Evolutionary conservation across 768 basidiomycete genomes (phyloP), one percentile per base, ranked within the genome.

Genomic region (Strobilomyces echinocephalus): DNA sequence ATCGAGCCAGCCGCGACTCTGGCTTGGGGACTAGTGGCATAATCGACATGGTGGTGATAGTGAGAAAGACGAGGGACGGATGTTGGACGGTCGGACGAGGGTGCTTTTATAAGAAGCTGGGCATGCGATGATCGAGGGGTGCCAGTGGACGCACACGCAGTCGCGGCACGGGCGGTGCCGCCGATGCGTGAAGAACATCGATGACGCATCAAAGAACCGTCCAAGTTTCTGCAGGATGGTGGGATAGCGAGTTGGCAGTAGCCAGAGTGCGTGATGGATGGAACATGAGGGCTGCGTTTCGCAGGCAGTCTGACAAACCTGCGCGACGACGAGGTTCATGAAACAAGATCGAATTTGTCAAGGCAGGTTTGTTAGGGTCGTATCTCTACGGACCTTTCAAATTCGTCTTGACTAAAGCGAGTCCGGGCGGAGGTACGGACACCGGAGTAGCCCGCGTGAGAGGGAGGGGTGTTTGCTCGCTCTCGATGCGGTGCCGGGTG

Each of bases 1-100:
- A 72, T 15, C 63, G 63, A 16, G 69, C 71, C 21, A 74, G 61
- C 14, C 58, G 61, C 0, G 63, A 66, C 1, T 46, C n/a, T 1
- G 73, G 72, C 28, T 67, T 65, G 8, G 64, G 58, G 8, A 56
- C 52, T 30, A 67, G 57, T 1, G 12, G 39, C 46, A 44, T 8
- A 24, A 46, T 46, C 8, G 47, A 49, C 39, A 46, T 46, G 21
- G 21, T 42, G 41, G 24, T 26, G 18, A 18, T n/a, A 20, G 18
- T 39, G 18, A 39, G 18, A 9, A 20, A n/a, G 39, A 6, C 8
- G 18, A 3, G 10, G 18, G 18, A 39, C 7, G 18, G 12, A 14
- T 42, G 21, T 42, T 26, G 40, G 24, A 42, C 41, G 24, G 12
- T 30, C 21, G 26, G 12, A 42, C 24, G 11, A 42, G 16, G 21